Conservation (phyloP, 2,329 filamentous ascomycete species). For the Stachybotrys chlorohalonatus region DNA sequence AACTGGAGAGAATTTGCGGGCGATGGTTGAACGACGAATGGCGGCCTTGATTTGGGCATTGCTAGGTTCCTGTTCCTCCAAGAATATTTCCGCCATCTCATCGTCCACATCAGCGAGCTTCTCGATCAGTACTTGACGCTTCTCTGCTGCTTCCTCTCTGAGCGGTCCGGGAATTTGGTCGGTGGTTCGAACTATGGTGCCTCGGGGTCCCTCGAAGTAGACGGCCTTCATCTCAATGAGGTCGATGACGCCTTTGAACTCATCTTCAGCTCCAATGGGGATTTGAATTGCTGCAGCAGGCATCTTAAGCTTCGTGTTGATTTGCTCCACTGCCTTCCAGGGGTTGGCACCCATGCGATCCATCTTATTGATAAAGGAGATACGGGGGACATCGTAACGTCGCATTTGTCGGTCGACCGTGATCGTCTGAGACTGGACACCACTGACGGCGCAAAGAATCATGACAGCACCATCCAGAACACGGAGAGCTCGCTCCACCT, state of each 20-base stretch:
- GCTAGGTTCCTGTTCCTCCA: constrained; percentile 77
- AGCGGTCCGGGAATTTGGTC: constrained; percentile 80
- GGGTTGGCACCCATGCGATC: constrained; percentile 97
- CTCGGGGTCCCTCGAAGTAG: constrained; percentile 80
- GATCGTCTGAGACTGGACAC: constrained; percentile 95
- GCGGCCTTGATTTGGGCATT: constrained; percentile 81
- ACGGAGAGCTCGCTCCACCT: constrained; percentile 89
- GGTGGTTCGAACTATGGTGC: constrained; percentile 65
- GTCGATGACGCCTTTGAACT: constrained; percentile 88
- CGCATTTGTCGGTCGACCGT: constrained; percentile 98
- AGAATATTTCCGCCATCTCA: constrained; percentile 89
- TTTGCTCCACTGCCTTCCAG: constrained; percentile 95
- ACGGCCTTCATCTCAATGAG: constrained; percentile 86
- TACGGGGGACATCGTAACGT: constrained; percentile 89
- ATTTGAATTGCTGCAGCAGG: constrained; percentile 89
- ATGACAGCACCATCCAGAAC: constrained; percentile 96
- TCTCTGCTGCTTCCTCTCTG: constrained; percentile 67
- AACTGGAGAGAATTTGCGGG: constrained; percentile 84
- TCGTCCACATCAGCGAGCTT: constrained; percentile 96
- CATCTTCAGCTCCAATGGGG: constrained; percentile 85
- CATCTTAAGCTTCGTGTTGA: constrained; percentile 92
- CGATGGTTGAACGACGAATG: constrained; percentile 83
- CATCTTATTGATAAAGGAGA: constrained; percentile 99
- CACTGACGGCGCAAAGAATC: constrained; percentile 95
- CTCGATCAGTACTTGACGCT: constrained; percentile 79